Evolutionary conservation across 2,329 filamentous ascomycete genomes (phyloP).

Genomic region (Diaporthe citri): DNA sequence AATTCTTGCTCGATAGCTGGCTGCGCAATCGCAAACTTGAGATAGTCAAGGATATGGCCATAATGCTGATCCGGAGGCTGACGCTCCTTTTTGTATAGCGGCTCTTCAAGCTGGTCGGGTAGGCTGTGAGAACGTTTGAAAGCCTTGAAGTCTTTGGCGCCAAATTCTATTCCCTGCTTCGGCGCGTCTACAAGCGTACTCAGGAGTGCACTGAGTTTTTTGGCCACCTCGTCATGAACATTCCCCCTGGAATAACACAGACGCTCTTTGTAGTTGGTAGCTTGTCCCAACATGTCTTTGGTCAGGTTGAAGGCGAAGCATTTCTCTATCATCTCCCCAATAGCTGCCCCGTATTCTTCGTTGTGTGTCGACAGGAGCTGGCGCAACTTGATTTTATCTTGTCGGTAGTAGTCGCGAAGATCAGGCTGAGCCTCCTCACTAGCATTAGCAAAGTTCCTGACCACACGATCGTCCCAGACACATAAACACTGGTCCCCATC

Average conservation of each 20-base stretch:
- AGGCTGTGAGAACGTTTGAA: slow-evolving; percentile 49
- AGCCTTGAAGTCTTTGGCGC: slow-evolving; percentile 53
- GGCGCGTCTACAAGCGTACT: slow-evolving; percentile 68
- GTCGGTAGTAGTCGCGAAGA: slow-evolving; percentile 62
- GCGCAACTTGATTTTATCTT: slow-evolving; percentile 60
- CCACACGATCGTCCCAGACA: slow-evolving; percentile 78
- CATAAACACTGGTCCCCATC: slow-evolving; percentile 85
- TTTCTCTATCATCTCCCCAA: slow-evolving; percentile 62
- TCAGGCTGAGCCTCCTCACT: slow-evolving; percentile 59
- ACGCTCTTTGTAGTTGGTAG: slow-evolving; percentile 74
- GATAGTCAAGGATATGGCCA: slow-evolving; percentile 71
- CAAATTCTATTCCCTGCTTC: slow-evolving; percentile 68
- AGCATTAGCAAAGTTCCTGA: slow-evolving; percentile 75
- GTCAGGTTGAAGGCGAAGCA: slow-evolving; percentile 71
- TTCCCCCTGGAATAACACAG: slow-evolving; percentile 70
- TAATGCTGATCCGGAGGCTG: slow-evolving; percentile 45
- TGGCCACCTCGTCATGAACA: slow-evolving; percentile 59
- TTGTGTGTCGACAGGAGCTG: slow-evolving; percentile 53
- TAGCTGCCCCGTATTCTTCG: slow-evolving; percentile 42
- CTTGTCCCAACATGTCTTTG: slow-evolving; percentile 70
- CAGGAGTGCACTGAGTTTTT: slow-evolving; percentile 64
- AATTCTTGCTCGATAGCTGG: slow-evolving; percentile 55
- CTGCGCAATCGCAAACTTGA: slow-evolving; percentile 68
- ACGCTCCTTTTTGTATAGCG: slow-evolving; percentile 58
- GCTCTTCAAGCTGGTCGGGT: slow-evolving; percentile 49